Evolutionary conservation across 1,284 basidiomycete genomes (phyloP), one percentile per base, ranked within the genome.

Genomic region (Golubevia pallescens): DNA sequence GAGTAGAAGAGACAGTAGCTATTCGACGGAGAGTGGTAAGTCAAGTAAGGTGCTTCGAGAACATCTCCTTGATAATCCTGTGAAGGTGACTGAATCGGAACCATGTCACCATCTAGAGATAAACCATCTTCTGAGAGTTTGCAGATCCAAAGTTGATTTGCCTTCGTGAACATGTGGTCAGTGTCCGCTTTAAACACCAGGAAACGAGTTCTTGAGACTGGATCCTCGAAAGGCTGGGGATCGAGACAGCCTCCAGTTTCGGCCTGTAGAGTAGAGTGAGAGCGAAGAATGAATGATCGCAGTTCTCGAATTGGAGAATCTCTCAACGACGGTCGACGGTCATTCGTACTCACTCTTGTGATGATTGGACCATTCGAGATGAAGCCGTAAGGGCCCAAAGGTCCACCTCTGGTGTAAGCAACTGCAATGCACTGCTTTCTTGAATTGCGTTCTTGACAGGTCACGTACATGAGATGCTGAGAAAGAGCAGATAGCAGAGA

Each of bases 1-100:
- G 74, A 74, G 65, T 73, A 78, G 65, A 78, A 78, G 60, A 77
- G 77, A 54, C 70, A 60, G 62, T 78, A 78, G 32, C 72, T 63
- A n/a, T 68, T 62, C 60, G 62, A 70, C 2, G 66, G 62, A 1
- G 57, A 28, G 53, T 77, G 74, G 59, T 71, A 67, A 55, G 68
- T 61, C 28, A 78, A 69, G 63, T 78, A 78, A 1, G 77, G 77
- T 2, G 74, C 75, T 63, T 78, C 74, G 55, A 78, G 57, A 3
- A 78, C 62, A 21, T 69, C 67, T 34, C 63, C 28, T 42, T 78
- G 77, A 54, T 71, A 77, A 6, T 34, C 23, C 32, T 70, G 63
- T 5, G 61, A 66, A 48, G 75, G 73, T 2, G 57, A 67, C 60
- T 73, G 73, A 2, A 78, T 66, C 1, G 73, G 69, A 10, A 65